Evolutionary conservation across 768 basidiomycete genomes (phyloP).

Genomic region (Terana coerulea): DNA sequence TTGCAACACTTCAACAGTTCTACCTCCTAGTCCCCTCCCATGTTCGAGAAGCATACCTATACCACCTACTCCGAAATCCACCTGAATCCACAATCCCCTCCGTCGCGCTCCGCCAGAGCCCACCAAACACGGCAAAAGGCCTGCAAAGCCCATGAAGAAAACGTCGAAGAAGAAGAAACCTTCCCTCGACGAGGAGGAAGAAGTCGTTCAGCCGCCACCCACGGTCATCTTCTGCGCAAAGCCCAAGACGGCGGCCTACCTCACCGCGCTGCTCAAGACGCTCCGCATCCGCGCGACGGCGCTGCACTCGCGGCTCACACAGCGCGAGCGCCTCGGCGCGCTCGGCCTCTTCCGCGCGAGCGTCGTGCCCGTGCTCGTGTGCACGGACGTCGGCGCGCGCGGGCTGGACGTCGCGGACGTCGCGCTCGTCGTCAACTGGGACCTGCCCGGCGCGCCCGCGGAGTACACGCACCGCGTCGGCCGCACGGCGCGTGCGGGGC

Average conservation of each 20-base stretch:
- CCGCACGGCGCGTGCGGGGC: slow-evolving; percentile 86
- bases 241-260: slow-evolving; percentile 85
- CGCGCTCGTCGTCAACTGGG: slow-evolving; percentile 96
- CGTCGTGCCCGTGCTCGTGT: slow-evolving; percentile 87
- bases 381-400: slow-evolving; percentile 93
- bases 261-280: slow-evolving; percentile 74
- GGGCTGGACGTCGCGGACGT: slow-evolving; percentile 97
- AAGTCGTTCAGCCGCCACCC: slow-evolving; percentile 77
- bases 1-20: slow-evolving; percentile 79
- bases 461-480: slow-evolving; percentile 98
- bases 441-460: slow-evolving; percentile 84
- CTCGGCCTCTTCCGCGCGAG: slow-evolving; percentile 83
- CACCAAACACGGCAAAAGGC: slow-evolving; percentile 32
- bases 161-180: slow-evolving; percentile 20
- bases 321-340: slow-evolving; percentile 82
- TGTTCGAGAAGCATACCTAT: slow-evolving; percentile 89
- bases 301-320: slow-evolving; percentile 90
- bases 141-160: slow-evolving; percentile 28
- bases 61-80: slow-evolving; percentile 84
- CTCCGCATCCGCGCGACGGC: slow-evolving; percentile 82
- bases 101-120: slow-evolving; percentile 61
- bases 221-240: slow-evolving; percentile 94
- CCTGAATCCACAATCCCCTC: slow-evolving; percentile 72
- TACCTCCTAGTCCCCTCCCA: slow-evolving; percentile 94
- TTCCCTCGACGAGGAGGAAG: slow-evolving; percentile 40